These are phyloP conservation scores for Lenzites betulinus DNA, from an alignment of 768 basidiomycete genomes.

Conservation along the genomic window DNA sequence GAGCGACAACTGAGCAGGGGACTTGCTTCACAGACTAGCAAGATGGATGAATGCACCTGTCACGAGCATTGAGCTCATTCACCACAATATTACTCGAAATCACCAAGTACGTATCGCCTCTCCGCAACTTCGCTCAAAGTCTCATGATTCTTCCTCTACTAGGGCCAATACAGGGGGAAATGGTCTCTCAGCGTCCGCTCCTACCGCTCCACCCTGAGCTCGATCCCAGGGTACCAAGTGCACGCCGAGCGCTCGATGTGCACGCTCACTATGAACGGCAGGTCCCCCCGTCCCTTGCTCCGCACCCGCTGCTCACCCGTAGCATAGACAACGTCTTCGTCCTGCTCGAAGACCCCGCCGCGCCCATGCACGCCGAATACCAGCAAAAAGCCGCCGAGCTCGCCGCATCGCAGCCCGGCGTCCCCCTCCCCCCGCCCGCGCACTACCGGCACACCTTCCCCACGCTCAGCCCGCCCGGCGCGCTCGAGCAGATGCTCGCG, in stretches of 20 bases:
- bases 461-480: constrained; percentile 71
- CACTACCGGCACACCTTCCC: constrained; percentile 80
- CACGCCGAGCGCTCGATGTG: constrained; percentile 71
- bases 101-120: constrained; percentile 53
- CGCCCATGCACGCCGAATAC: constrained; percentile 68
- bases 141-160: not conserved
- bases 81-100: constrained; percentile 68
- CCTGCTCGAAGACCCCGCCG: constrained; percentile 72
- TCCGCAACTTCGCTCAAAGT: not conserved
- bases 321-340: constrained; percentile 68
- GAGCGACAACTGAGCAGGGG: not conserved
- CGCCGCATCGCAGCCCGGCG: constrained; percentile 15
- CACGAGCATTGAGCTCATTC: constrained; percentile 65
- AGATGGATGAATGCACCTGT: constrained; percentile 85
- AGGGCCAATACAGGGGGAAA: constrained; percentile 63
- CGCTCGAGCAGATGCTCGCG: constrained; percentile 70
- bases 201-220: constrained; percentile 71
- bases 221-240: constrained; percentile 51
- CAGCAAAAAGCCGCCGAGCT: constrained; percentile 39
- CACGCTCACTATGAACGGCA: constrained; percentile 69
- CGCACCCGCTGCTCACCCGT: not conserved
- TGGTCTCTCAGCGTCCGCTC: constrained; percentile 75
- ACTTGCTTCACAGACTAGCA: constrained; percentile 54
- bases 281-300: not conserved
- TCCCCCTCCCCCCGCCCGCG: constrained; percentile 33